Evolutionary conservation across 352 stramenopile genomes (phyloP).

Genomic region (Saprolegnia parasitica): DNA sequence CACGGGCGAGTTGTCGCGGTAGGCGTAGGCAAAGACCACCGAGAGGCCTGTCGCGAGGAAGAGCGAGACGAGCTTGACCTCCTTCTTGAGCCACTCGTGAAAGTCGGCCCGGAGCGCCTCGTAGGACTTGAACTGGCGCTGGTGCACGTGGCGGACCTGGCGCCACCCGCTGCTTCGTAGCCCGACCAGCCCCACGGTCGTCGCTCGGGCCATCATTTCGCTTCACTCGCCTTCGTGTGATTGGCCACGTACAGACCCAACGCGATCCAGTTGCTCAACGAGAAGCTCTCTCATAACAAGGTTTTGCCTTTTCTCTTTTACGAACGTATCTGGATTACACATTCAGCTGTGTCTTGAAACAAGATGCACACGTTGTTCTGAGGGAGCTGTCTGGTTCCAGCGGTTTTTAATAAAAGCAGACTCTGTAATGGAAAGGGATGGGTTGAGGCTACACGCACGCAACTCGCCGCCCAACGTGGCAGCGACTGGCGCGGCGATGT

Average conservation of each 20-base stretch:
- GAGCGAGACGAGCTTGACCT: constrained; percentile 42
- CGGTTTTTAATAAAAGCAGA: not conserved
- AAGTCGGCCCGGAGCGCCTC: constrained; percentile 63
- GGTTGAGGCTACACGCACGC: not conserved
- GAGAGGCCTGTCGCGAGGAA: constrained; percentile 45
- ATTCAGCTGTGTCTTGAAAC: not conserved
- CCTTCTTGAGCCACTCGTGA: constrained; percentile 48
- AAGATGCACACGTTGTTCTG: not conserved
- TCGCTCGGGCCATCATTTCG: not conserved
- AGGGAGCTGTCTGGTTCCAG: not conserved
- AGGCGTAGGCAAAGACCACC: constrained; percentile 67
- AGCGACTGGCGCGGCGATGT: too few relatives aligned
- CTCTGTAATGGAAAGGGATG: not conserved
- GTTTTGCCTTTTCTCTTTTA: too few relatives aligned
- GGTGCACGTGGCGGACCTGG: not conserved
- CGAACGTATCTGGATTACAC: too few relatives aligned
- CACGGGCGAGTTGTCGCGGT: constrained; percentile 52
- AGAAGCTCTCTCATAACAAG: too few relatives aligned
- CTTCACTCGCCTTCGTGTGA: not conserved
- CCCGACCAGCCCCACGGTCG: not conserved
- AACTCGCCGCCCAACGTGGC: not conserved
- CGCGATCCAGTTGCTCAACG: not conserved
- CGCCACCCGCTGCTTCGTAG: not conserved
- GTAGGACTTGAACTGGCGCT: constrained; percentile 30
- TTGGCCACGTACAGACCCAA: not conserved